Evolutionary conservation across 192 early-diverging fungal species (phyloP).

Genomic region (Gonapodya prolifera): DNA sequence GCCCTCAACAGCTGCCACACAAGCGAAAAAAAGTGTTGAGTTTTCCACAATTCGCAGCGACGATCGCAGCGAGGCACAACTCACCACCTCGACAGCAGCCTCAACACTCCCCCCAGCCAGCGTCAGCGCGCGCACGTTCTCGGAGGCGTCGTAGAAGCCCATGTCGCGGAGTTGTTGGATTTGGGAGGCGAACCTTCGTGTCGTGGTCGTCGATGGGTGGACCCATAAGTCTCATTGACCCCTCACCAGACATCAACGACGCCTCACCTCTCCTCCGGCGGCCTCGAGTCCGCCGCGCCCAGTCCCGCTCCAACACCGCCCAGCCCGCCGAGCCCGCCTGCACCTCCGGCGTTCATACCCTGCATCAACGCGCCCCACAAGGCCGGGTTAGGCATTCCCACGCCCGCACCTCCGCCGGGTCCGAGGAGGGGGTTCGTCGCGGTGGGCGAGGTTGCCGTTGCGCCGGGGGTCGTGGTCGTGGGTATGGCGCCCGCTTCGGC

Average conservation of each 20-base stretch:
- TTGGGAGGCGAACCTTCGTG: too few relatives aligned
- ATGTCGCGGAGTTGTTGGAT: too few relatives aligned
- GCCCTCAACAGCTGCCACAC: too few relatives aligned
- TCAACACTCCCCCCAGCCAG: conserved; percentile 79
- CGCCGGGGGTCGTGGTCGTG: conserved; percentile 9
- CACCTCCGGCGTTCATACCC: not conserved
- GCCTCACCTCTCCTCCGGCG: conserved; percentile 57
- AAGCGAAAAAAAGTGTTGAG: too few relatives aligned
- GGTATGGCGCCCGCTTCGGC: not conserved
- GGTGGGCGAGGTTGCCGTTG: conserved; percentile 9
- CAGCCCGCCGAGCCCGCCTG: not conserved
- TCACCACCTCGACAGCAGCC: conserved; percentile 85
- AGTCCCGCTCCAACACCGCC: conserved; percentile 13
- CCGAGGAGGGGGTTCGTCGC: conserved; percentile 16
- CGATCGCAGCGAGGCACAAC: too few relatives aligned
- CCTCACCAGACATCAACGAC: too few relatives aligned
- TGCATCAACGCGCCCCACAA: not conserved
- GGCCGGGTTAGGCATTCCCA: not conserved
- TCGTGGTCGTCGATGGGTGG: too few relatives aligned
- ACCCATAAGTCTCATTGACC: too few relatives aligned
- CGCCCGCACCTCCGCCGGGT: conserved; percentile 14
- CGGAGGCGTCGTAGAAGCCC: conserved; percentile 82
- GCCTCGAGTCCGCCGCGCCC: conserved; percentile 17
- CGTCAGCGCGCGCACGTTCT: conserved; percentile 81
- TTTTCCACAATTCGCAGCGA: too few relatives aligned